Evolutionary conservation across 2,329 filamentous ascomycete species (phyloP).

Genomic region (Fusarium stilboides): DNA sequence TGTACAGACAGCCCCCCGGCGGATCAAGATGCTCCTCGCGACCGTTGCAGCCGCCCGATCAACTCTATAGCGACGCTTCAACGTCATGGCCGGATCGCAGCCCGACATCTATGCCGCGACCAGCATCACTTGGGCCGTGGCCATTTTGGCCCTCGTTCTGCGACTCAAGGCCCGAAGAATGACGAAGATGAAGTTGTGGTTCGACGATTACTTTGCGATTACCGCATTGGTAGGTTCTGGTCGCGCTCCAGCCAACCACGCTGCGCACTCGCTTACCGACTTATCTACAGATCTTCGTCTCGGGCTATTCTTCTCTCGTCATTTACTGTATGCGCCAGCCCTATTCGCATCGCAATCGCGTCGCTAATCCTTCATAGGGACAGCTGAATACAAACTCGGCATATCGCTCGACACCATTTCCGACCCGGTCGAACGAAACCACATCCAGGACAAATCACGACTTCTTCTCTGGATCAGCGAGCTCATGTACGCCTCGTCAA

Average conservation of each 20-base stretch:
- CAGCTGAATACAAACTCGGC: slow-evolving; percentile 34
- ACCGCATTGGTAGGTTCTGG: slow-evolving; percentile 35
- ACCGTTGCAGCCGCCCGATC: background rate
- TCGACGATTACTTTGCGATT: slow-evolving; percentile 43
- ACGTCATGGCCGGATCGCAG: slow-evolving; percentile 44
- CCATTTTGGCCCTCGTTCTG: slow-evolving; percentile 31
- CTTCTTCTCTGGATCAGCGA: slow-evolving; percentile 37
- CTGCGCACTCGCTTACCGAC: background rate
- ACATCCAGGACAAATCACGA: slow-evolving; percentile 22
- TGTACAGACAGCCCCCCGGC: background rate
- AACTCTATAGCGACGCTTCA: background rate
- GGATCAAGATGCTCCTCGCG: slow-evolving; percentile 9
- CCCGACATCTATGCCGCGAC: slow-evolving; percentile 40
- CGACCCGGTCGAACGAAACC: background rate
- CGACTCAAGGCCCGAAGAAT: slow-evolving; percentile 41
- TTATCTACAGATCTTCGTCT: slow-evolving; percentile 11
- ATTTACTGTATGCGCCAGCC: slow-evolving; percentile 29
- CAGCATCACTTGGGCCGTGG: slow-evolving; percentile 40
- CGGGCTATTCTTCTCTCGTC: slow-evolving; percentile 23
- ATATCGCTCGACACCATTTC: slow-evolving; percentile 10
- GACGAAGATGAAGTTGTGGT: slow-evolving; percentile 45
- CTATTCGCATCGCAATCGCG: too few relatives aligned
- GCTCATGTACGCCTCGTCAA: slow-evolving; percentile 46
- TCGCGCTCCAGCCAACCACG: too few relatives aligned
- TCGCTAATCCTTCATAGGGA: slow-evolving; percentile 29